These are phyloP conservation scores for Picea sitchensis DNA, from an alignment of 75 land plant species.

Conservation along the genomic window DNA sequence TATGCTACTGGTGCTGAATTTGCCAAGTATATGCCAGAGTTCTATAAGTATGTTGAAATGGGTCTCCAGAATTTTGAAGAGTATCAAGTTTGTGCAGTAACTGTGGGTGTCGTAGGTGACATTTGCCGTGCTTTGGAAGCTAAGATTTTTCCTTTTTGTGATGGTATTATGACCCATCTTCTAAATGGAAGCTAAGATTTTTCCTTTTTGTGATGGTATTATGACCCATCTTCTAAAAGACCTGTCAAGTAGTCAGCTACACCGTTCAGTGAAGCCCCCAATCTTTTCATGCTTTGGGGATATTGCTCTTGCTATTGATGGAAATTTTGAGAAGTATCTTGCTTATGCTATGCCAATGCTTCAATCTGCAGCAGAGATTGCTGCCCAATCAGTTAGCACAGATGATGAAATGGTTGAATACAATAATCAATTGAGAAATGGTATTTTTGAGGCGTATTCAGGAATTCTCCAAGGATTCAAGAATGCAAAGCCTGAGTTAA, in stretches of 20 bases:
- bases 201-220: conserved; percentile 74
- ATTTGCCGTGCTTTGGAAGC: conserved; percentile 56
- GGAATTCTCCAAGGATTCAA: conserved; percentile 89
- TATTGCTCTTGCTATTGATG: conserved; percentile 73
- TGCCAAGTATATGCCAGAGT: conserved; percentile 69
- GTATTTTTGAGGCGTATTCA: conserved; percentile 89
- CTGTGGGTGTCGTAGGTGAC: conserved; percentile 80
- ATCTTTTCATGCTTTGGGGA: conserved; percentile 86
- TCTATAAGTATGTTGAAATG: conserved; percentile 67
- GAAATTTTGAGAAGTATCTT: conserved; percentile 68
- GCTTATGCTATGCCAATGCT: conserved; percentile 71
- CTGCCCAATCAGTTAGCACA: conserved; percentile 36
- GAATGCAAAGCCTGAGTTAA: conserved; percentile 64
- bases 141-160: conserved; percentile 58
- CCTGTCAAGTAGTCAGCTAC: conserved; percentile 45
- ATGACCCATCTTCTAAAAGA: conserved; percentile 72
- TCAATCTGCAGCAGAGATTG: conserved; percentile 74
- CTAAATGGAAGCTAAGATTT: conserved; percentile 44
- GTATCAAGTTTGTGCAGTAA: conserved; percentile 69
- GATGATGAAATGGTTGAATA: conserved; percentile 90
- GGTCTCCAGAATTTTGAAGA: conserved; percentile 80
- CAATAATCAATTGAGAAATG: conserved; percentile 80
- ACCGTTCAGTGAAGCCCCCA: conserved; percentile 76
- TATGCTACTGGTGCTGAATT: conserved; percentile 65
- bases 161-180: conserved; percentile 74